Base-by-base conservation (phyloP, 495 filamentous ascomycete genomes). In the Penicillium simplicissimum region DNA sequence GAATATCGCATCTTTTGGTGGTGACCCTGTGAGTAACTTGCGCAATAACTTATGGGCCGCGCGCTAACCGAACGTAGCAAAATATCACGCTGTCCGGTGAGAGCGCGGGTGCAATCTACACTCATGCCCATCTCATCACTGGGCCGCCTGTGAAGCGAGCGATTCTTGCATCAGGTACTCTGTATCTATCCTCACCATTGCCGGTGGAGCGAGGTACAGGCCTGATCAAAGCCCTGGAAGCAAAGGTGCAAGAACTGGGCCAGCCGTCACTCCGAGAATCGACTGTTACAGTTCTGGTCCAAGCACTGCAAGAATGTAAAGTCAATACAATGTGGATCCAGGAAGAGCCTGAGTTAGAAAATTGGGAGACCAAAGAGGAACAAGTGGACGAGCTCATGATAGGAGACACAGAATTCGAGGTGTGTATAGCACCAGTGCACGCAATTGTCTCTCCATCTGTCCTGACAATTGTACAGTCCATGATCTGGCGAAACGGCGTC, bases 1-100 rank as follows among this genome's bases (percentile, higher is more conserved):
- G 51, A 82, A 85, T 64, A 84, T 85, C 63, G 70, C 67, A 4
- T 65, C 75, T 1, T 92, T 92, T 57, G 89, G 88, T 49, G 89
- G 88, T 35, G 84, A 91, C 66, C 80, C 82, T 1, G 76, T 78
- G 33, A 51, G 74, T 66, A 15, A 38, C 23, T 49, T 49, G 4
- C 23, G 0, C 4, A n/a, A 23, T 21, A 23, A 5, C 11, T 33
- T 52, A 5, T 17, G 35, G 35, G 13, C 14, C 33, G 11, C 13
- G 25, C 9, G 13, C 28, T 60, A 45, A 45, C 8, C 2, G 0
- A 33, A 4, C 21, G 7, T 49, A 78, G 75, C 25, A 67, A 19
- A 75, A 76, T 45, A 74, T 78, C 45, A 76, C 76, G 0, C 58
- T 78, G 0, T 63, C 71, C 13, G 76, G 76, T 8, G 76, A 78